Conservation (phyloP, 192 early-diverging fungal genomes). For the Dissophora ornata region DNA sequence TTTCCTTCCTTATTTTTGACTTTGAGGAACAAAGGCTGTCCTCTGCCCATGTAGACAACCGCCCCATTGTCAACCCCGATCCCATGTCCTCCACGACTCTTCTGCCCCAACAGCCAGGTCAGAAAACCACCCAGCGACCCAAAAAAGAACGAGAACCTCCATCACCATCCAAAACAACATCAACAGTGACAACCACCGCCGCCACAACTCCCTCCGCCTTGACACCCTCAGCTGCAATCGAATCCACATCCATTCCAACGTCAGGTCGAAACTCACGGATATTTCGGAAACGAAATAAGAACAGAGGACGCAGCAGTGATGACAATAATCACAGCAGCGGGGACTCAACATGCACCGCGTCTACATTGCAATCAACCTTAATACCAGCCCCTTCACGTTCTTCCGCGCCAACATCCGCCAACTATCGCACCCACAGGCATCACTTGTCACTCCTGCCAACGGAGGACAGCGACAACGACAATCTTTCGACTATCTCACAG, state of each 20-base stretch:
- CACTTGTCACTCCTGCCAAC: neutral
- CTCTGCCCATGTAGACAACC: too few relatives aligned
- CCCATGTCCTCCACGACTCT: too few relatives aligned
- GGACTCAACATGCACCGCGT: neutral
- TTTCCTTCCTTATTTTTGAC: too few relatives aligned
- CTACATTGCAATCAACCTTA: neutral
- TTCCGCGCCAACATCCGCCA: too few relatives aligned
- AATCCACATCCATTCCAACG: conserved; percentile 11
- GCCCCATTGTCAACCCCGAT: too few relatives aligned
- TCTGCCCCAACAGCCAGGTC: too few relatives aligned
- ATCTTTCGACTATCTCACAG: conserved; percentile 32
- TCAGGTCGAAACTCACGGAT: neutral
- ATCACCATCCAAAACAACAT: neutral
- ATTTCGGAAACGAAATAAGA: neutral
- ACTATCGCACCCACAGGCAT: neutral
- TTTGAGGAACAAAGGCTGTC: too few relatives aligned
- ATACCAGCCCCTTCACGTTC: neutral
- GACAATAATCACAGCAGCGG: neutral
- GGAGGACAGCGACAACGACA: conserved; percentile 35
- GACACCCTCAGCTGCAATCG: conserved; percentile 1
- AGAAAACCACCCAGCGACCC: neutral
- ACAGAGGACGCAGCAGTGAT: neutral
- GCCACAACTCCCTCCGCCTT: neutral
- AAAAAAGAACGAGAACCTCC: neutral
- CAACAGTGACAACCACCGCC: neutral